Conservation (phyloP, 2,329 filamentous ascomycete species). For the Calonectria henricotiae region DNA sequence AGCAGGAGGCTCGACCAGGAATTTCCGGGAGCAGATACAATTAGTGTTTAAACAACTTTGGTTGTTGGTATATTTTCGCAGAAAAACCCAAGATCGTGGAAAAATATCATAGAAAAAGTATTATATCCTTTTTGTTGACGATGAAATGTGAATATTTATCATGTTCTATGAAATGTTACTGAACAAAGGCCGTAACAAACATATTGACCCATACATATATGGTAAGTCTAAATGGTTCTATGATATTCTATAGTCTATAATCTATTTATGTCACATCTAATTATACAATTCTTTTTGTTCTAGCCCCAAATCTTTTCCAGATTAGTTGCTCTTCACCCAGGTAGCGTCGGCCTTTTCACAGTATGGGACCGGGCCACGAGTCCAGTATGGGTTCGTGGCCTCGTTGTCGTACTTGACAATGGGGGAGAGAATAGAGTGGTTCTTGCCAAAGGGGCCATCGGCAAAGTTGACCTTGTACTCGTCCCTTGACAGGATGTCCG, state of each 20-base stretch:
- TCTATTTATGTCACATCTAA: constrained; percentile 1
- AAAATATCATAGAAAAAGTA: no score
- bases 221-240: background rate
- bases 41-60: no score
- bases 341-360: constrained; percentile 17
- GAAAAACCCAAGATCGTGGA: no score
- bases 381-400: background rate
- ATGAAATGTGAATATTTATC: no score
- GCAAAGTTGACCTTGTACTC: background rate
- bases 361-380: constrained; percentile 7
- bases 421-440: constrained; percentile 1
- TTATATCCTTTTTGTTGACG: no score
- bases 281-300: background rate
- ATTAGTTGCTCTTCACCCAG: constrained; percentile 17
- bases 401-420: constrained; percentile 9
- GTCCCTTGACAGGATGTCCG: constrained; percentile 3
- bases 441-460: background rate
- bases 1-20: no score
- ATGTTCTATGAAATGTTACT: background rate
- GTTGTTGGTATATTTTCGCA: no score
- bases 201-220: no score
- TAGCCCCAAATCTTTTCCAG: background rate
- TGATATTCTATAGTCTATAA: constrained; percentile 10
- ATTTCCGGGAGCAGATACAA: no score
- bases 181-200: background rate